These are phyloP conservation scores for Silene vulgaris DNA, from an alignment of 179 eudicot genomes.

Conservation along the genomic window DNA sequence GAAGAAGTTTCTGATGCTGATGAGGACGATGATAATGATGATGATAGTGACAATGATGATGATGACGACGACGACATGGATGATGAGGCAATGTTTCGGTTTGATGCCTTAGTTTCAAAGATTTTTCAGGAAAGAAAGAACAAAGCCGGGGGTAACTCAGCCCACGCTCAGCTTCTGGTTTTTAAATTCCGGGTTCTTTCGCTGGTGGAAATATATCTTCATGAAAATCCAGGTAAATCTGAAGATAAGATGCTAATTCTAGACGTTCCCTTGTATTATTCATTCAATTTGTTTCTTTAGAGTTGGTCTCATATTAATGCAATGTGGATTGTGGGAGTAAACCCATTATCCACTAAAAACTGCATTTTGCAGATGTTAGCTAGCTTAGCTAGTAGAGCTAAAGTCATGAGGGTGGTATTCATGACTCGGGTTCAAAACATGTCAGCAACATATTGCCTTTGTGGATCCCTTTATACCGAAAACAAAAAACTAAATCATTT, in stretches of 20 bases:
- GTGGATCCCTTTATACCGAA: too few species aligned
- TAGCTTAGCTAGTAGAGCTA: too few species aligned
- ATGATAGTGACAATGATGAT: slow-evolving; percentile 67
- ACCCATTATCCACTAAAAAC: too few species aligned
- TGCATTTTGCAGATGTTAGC: too few species aligned
- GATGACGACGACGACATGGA: slow-evolving; percentile 90
- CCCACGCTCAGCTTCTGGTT: slow-evolving; percentile 80
- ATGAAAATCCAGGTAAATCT: slow-evolving; percentile 74
- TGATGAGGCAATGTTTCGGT: slow-evolving; percentile 92
- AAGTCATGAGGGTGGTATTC: too few species aligned
- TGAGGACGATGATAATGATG: slow-evolving; percentile 67
- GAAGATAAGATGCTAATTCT: not conserved
- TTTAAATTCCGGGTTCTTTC: slow-evolving; percentile 96
- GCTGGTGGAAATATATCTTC: slow-evolving; percentile 74
- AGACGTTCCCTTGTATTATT: not conserved
- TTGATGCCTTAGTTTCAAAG: slow-evolving; percentile 65
- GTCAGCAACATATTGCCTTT: too few species aligned
- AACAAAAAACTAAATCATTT: too few species aligned
- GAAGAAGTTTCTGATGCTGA: slow-evolving; percentile 51
- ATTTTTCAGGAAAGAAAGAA: slow-evolving; percentile 72
- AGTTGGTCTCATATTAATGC: not conserved
- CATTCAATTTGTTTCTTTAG: not conserved
- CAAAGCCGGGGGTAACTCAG: slow-evolving; percentile 67
- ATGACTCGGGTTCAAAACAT: too few species aligned
- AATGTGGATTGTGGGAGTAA: too few species aligned